Evolutionary conservation across 177 flowering plant genomes (phyloP), one percentile per base, ranked within the genome.

Genomic region (Telopea speciosissima): DNA sequence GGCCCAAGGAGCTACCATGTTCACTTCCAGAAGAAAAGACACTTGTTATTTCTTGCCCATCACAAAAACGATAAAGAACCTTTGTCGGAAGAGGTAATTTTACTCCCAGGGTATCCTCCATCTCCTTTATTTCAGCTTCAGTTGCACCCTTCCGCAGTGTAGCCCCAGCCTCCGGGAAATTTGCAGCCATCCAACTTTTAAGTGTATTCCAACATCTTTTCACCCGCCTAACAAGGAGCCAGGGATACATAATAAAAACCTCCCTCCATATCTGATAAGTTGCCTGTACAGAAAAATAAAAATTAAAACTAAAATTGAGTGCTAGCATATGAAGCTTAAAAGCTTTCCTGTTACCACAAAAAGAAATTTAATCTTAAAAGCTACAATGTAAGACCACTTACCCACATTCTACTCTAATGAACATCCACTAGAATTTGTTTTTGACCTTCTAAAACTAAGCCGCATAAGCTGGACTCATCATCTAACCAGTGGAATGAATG

Each of bases 1-100:
- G 76, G 60, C 99, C 99, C 83, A 82, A 73, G 44, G 80, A 22
- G 65, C 66, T 12, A 8, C 75, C 77, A 25, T 44, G 59, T 6
- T 24, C 19, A 16, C 54, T 73, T 23, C 28, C 63, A 56, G 65
- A 52, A 13, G 28, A 59, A 54, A 69, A 64, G 23, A 68, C 52
- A 7, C 42, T 60, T 3, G 59, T 36, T 40, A 80, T 52, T 14
- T 81, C 85, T 72, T 95, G 99, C 63, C 99, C 99, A 83, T 91
- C 85, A 74, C 77, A 82, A 72, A 95, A 85, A 5, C 99, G 92
- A 80, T 93, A 95, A 4, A 95, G 80, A 36, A 95, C 59, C 75
- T 90, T 81, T 5, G 96, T 88, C 0, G 97, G 81, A 73, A 86
- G 81, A 42, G 98, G 99, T 72, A 95, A 73, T 75, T 91, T 89